Percentiles rank a stretch among this genome's conserved stretches.
These are phyloP conservation scores for Penicillium ochrochloron DNA, from an alignment of 495 filamentous ascomycete genomes.

Conservation along the genomic window DNA sequence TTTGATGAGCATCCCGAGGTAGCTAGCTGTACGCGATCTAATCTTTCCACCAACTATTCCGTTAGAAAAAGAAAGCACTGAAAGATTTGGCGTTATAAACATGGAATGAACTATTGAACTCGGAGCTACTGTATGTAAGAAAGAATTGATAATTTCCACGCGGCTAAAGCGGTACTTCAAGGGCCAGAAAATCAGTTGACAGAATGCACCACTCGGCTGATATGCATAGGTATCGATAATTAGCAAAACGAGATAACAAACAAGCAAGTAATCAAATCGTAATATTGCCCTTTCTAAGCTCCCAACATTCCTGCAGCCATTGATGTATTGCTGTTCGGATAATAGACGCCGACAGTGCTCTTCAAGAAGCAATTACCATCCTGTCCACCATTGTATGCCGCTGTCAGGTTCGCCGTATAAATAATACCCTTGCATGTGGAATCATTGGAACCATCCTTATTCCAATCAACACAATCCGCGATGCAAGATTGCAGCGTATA, in stretches of 20 bases:
- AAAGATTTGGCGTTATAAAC: too few species aligned
- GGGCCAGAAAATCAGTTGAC: too few species aligned
- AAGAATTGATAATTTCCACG: too few species aligned
- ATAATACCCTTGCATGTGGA: slow-evolving; percentile 10
- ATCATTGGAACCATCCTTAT: neutral
- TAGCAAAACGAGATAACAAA: neutral
- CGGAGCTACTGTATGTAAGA: too few species aligned
- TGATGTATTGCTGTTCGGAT: slow-evolving; percentile 8
- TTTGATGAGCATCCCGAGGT: neutral
- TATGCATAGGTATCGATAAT: too few species aligned
- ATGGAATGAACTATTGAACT: too few species aligned
- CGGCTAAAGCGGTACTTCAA: too few species aligned
- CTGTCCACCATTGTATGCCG: slow-evolving; percentile 15
- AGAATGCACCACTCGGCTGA: too few species aligned
- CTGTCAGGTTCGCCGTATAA: slow-evolving; percentile 17
- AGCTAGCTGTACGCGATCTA: neutral
- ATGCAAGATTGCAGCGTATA: slow-evolving; percentile 18
- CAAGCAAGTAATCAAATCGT: neutral
- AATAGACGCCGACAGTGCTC: slow-evolving; percentile 8
- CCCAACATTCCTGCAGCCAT: slow-evolving; percentile 12
- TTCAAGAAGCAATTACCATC: slow-evolving; percentile 20
- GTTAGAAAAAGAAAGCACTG: too few species aligned
- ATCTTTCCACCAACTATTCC: too few species aligned
- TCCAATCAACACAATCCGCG: slow-evolving; percentile 10
- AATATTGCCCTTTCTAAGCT: neutral